Evolutionary conservation across 495 filamentous ascomycete genomes (phyloP).

Genomic region (Aspergillus biplanus): DNA sequence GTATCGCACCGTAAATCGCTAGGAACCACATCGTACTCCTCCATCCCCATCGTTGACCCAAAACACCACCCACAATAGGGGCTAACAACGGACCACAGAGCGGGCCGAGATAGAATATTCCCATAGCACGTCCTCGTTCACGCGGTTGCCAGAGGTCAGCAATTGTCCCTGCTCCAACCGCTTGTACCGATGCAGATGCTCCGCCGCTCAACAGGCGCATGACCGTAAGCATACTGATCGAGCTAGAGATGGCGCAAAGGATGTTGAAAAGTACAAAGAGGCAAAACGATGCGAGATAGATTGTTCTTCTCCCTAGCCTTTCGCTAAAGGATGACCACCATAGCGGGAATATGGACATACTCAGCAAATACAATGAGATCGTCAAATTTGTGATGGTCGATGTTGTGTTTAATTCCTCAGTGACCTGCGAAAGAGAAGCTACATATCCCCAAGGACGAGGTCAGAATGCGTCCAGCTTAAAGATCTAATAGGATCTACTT

Average conservation of each 20-base stretch:
- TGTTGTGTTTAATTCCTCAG: conserved; percentile 64
- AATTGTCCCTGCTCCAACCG: conserved; percentile 90
- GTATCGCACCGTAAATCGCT: conserved; percentile 70
- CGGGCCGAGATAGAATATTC: conserved; percentile 89
- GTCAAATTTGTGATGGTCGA: conserved; percentile 80
- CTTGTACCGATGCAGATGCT: conserved; percentile 85
- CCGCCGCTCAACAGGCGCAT: conserved; percentile 84
- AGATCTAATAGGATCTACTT: conserved; percentile 34
- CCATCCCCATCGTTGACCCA: conserved; percentile 77
- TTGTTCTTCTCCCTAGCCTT: conserved; percentile 75
- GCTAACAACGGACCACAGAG: conserved; percentile 83
- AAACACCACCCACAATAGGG: conserved; percentile 83
- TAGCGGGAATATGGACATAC: conserved; percentile 87
- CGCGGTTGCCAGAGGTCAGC: conserved; percentile 86
- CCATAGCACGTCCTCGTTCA: conserved; percentile 87
- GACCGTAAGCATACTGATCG: conserved; percentile 83
- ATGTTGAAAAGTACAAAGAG: conserved; percentile 80
- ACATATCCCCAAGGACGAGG: conserved; percentile 5
- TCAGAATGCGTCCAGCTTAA: background rate
- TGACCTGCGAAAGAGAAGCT: conserved; percentile 76
- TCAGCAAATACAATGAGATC: conserved; percentile 86
- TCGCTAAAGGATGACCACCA: conserved; percentile 97
- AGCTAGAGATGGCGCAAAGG: conserved; percentile 70
- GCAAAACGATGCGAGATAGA: conserved; percentile 82
- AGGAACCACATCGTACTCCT: conserved; percentile 88